Evolutionary conservation across 1,284 basidiomycete species (phyloP), one percentile per base, ranked within the genome.

Genomic region (Pterulicium gracile): DNA sequence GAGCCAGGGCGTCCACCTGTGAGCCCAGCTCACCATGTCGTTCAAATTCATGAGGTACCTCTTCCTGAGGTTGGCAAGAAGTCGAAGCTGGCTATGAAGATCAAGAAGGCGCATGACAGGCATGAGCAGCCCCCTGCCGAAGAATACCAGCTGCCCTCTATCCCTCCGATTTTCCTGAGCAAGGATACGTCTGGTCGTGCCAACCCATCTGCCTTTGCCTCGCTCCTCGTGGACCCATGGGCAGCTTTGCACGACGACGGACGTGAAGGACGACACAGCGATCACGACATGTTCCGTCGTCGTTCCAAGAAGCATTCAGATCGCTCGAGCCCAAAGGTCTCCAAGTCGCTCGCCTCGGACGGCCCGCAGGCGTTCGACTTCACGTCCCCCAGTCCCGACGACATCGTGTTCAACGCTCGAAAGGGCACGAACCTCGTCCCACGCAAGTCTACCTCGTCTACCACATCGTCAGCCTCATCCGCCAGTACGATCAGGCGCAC

Each of bases 381-480:
- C 55, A 77, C 88, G 50, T 70, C 72, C 19, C 88, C 87, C n/a
- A 93, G 89, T 58, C 90, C 91, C 10, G 90, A 94, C 54, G 90
- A 94, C 56, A 64, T 85, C 47, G 79, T 94, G 12, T 67, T 86
- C 57, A 78, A 77, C 52, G 88, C 91, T 27, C 78, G 91, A 24
- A 76, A 74, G 46, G 86, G 87, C 42, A 88, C 90, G 3, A 65
- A 75, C 18, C 62, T 86, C 42, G 71, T 65, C 52, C 64, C 58
- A 43, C 59, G 56, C 56, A 24, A 51, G 15, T 44, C 55, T 4
- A 52, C 60, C 24, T 46, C 57, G 39, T 49, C 59, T 44, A 56
- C 56, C 52, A 48, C 54, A 57, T 54, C 59, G 50, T 55, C n/a
- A n/a, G 7, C 55, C 51, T 53, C 54, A 53, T 60, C 60, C 47